A percentile compares a stretch with the other conserved stretches of the same genome.
Conservation (phyloP, 768 basidiomycete genomes). For the Fibroporia radiculosa region DNA sequence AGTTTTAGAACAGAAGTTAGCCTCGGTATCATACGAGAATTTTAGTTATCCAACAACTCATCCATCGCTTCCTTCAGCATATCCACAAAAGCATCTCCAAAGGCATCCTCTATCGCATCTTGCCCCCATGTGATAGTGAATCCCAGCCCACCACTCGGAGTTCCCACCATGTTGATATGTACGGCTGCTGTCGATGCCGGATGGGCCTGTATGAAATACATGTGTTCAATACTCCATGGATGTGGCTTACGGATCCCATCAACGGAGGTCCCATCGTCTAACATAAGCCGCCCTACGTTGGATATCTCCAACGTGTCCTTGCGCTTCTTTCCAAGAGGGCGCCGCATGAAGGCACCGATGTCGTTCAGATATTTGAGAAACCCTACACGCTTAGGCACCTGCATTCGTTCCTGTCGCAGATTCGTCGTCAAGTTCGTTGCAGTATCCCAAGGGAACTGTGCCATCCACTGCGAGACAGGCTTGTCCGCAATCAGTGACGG, state of each 20-base stretch:
- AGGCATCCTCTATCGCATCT: conserved; percentile 11
- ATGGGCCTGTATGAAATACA: conserved; percentile 14
- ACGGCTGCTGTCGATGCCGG: conserved; percentile 11
- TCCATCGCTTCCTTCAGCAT: conserved; percentile 7
- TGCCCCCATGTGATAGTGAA: conserved; percentile 14
- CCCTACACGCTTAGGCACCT: conserved; percentile 22
- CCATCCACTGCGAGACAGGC: neutral
- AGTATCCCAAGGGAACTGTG: conserved; percentile 21
- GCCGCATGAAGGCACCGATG: conserved; percentile 22
- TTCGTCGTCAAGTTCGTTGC: conserved; percentile 23
- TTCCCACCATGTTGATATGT: conserved; percentile 16
- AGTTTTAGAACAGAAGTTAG: too few relatives aligned
- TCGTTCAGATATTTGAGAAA: conserved; percentile 26
- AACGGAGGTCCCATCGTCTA: neutral
- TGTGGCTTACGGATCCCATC: neutral
- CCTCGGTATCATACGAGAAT: too few relatives aligned
- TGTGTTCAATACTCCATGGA: conserved; percentile 13
- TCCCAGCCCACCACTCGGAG: conserved; percentile 12
- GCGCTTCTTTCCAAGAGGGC: conserved; percentile 27
- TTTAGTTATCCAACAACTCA: too few relatives aligned
- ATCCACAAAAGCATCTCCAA: conserved; percentile 13
- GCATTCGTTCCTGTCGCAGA: conserved; percentile 17
- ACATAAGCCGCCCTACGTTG: conserved; percentile 28
- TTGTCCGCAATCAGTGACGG: neutral
- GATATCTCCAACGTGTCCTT: conserved; percentile 27